phyloP scores from a whole-genome alignment of 441 rosid species.

The Heliophila coronopifolia region DNA sequence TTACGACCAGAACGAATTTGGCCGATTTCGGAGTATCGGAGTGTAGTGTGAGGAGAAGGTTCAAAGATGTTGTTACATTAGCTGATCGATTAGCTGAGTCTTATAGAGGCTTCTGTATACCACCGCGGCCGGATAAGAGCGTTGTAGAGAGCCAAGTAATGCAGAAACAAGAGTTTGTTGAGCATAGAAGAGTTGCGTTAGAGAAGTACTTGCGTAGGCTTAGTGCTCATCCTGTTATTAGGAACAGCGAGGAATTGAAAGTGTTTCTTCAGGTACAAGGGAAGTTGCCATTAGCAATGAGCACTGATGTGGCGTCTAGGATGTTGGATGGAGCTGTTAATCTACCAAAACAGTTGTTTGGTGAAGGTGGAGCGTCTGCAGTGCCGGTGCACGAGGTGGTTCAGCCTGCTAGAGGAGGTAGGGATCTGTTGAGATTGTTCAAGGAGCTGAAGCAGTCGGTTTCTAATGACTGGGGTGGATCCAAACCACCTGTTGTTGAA shows the following conservation, averaged over 20 bases:
- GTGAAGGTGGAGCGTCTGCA: slow-evolving; percentile 36
- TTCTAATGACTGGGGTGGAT: slow-evolving; percentile 70
- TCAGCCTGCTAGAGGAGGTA: slow-evolving; percentile 80
- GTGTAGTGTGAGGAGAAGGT: slow-evolving; percentile 65
- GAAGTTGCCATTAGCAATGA: slow-evolving; percentile 47
- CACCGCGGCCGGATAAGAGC: slow-evolving; percentile 76
- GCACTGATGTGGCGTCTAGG: slow-evolving; percentile 66
- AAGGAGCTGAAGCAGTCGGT: slow-evolving; percentile 77
- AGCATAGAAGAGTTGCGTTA: slow-evolving; percentile 68
- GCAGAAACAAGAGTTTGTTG: slow-evolving; percentile 87
- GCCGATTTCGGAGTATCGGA: slow-evolving; percentile 48
- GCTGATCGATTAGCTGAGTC: slow-evolving; percentile 69
- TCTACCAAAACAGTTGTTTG: slow-evolving; percentile 68
- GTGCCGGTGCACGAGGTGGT: slow-evolving; percentile 62
- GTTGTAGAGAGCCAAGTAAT: slow-evolving; percentile 83
- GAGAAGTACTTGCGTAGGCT: slow-evolving; percentile 72
- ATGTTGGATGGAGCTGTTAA: slow-evolving; percentile 84
- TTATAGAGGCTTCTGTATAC: slow-evolving; percentile 63
- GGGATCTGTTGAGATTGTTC: slow-evolving; percentile 68
- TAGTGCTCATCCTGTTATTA: slow-evolving; percentile 54
- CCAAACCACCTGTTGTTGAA: slow-evolving; percentile 58
- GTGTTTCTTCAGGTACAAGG: slow-evolving; percentile 65
- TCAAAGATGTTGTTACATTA: slow-evolving; percentile 63
- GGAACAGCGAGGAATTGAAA: slow-evolving; percentile 63
- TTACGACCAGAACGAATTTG: slow-evolving; percentile 69